Percentiles rank a stretch among this genome's conserved stretches.
phyloP scores from a whole-genome alignment of 805 yeast species.

The Hanseniaspora vineae region DNA sequence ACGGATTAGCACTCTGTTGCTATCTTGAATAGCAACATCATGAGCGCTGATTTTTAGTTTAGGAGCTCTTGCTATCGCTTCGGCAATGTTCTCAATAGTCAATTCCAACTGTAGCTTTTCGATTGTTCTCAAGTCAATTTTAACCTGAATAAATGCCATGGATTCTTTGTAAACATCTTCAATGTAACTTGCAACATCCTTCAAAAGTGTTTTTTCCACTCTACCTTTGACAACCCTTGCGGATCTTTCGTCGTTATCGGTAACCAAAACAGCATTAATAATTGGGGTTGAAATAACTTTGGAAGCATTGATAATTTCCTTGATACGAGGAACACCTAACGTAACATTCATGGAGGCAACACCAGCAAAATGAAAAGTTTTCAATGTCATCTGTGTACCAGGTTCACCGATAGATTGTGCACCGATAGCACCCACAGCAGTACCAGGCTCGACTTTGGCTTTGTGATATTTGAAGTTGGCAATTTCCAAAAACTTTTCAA shows the following conservation, averaged over 20 bases:
- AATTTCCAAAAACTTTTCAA: slow-evolving; percentile 55
- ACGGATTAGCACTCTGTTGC: slow-evolving; percentile 51
- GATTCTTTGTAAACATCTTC: slow-evolving; percentile 86
- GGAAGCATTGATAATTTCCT: slow-evolving; percentile 95
- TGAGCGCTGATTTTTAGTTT: slow-evolving; percentile 69
- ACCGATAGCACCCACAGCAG: slow-evolving; percentile 98
- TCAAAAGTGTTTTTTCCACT: slow-evolving; percentile 78
- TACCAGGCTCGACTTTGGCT: slow-evolving; percentile 96
- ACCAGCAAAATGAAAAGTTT: slow-evolving; percentile 98
- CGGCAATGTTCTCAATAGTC: slow-evolving; percentile 72
- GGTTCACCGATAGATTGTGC: slow-evolving; percentile 99
- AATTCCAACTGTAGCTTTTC: slow-evolving; percentile 84
- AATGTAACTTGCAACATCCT: slow-evolving; percentile 77
- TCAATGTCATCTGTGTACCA: slow-evolving; percentile 96
- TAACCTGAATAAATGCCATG: slow-evolving; percentile 66
- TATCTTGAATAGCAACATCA: slow-evolving; percentile 58
- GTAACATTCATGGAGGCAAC: slow-evolving; percentile 99
- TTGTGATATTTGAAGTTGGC: slow-evolving; percentile 72
- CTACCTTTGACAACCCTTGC: slow-evolving; percentile 98
- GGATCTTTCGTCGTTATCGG: slow-evolving; percentile 90
- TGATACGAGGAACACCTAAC: slow-evolving; percentile 97
- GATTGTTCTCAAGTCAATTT: slow-evolving; percentile 71
- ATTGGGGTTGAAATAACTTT: slow-evolving; percentile 93
- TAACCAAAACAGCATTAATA: slow-evolving; percentile 85
- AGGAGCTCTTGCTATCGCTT: slow-evolving; percentile 73